Evolutionary conservation across 495 filamentous ascomycete genomes (phyloP).

Genomic region (Hypomontagnella monticulosa): DNA sequence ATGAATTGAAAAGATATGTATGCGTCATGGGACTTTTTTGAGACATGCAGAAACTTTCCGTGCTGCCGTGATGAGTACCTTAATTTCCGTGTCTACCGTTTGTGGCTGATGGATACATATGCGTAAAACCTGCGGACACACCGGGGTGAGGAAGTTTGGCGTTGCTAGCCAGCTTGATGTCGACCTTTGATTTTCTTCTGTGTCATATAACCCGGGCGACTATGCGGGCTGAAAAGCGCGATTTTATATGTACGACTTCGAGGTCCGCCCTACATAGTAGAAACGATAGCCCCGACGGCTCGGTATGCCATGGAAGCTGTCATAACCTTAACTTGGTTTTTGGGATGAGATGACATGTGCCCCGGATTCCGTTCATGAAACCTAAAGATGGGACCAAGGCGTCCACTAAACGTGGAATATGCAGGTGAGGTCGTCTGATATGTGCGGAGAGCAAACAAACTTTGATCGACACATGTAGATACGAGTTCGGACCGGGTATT

Average conservation of each 20-base stretch:
- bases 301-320: conserved; percentile 1
- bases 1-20: conserved; percentile 37
- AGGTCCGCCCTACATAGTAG: too few relatives aligned
- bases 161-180: too few relatives aligned
- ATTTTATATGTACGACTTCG: too few relatives aligned
- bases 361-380: conserved; percentile 7
- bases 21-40: conserved; percentile 30
- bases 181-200: too few relatives aligned
- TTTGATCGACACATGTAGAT: conserved; percentile 9
- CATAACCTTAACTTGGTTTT: conserved; percentile 5
- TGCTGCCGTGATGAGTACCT: conserved; percentile 15
- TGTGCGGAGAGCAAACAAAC: background rate
- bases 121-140: background rate
- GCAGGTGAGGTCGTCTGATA: conserved; percentile 1
- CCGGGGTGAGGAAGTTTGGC: background rate
- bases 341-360: conserved; percentile 13
- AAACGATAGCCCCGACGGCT: conserved; percentile 3
- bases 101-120: conserved; percentile 2
- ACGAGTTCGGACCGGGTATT: conserved; percentile 1
- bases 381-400: conserved; percentile 5
- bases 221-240: too few relatives aligned
- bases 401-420: conserved; percentile 4
- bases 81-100: conserved; percentile 3
- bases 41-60: conserved; percentile 15
- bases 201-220: too few relatives aligned